Base-by-base conservation (phyloP, 441 rosid genomes). In the Jatropha podagrica region DNA sequence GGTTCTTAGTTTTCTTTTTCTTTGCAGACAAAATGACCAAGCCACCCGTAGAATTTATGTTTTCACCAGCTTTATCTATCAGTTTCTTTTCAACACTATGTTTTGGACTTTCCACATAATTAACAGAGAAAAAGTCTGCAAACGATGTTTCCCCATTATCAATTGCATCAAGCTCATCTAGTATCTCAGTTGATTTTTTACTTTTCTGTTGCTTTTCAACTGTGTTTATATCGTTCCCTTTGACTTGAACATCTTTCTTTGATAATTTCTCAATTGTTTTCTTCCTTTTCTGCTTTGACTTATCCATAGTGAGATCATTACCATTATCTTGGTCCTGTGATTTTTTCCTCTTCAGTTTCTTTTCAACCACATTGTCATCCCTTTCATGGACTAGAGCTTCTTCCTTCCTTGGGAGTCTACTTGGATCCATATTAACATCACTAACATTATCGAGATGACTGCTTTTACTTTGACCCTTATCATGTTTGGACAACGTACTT, bases 141-240 rank as follows among this genome's bases (percentile, higher is more conserved):
- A 94, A 88, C 71, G 97, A 84, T 23, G 74, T 72, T 73, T 90
- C 94, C 41, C 77, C 74, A 71, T 89, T 79, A 55, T 95, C 97
- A 0, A 92, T 84, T 71, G 86, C 82, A 75, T 90, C 93, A 0
- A 89, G 83, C 65, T 83, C 89, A 8, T 74, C 80, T n/a, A 68
- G 86, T 73, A 82, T 81, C 80, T 23, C 73, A 56, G 65, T 78
- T 23, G 62, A 66, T 55, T 82, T 83, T 72, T 80, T 81, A 76
- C 75, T 88, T 70, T 72, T 74, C 15, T 68, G 69, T 77, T 79
- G 83, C 85, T 81, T 83, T 77, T 74, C 83, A 15, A 66, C 68
- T 10, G 65, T 62, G 18, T 3, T 49, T 40, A 46, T 63, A 11
- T 54, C 73, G 37, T 68, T 75, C 69, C 65, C 56, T 0, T 32